Evolutionary conservation across 1,139 yeast species (phyloP), one percentile per base, ranked within the genome.

Genomic region (Geotrichum cucujoidarum): DNA sequence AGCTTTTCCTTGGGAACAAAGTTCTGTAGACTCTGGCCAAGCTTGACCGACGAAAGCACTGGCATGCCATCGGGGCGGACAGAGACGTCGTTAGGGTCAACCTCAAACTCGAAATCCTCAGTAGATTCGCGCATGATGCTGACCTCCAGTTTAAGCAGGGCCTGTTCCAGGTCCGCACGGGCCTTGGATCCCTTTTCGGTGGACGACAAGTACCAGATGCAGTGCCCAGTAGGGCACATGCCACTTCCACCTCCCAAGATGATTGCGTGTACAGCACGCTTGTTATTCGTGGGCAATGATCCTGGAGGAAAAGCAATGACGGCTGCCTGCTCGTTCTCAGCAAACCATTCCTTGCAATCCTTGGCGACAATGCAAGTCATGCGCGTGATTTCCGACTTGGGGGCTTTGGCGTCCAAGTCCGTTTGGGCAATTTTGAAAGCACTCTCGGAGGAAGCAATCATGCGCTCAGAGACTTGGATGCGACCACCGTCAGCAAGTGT

Each of bases 271-370:
- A 92, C 94, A 4, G 94, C 86, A 53, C 71, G 74, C 48, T 69
- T 70, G 63, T 90, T 90, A 49, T 75, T 69, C 1, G 86, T 75
- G 16, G 83, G 75, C 49, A 90, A 73, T 0, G 95, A 80, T 20
- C 77, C 77, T 20, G 95, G 94, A n/a, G 98, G 97, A 73, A 92
- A 92, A 1, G 89, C 95, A 16, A 90, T 95, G 39, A 89, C 75
- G 0, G 96, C 87, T 1, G 90, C 83, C 39, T 81, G 76, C 68
- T 90, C 97, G 47, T 80, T 81, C 44, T 83, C 89, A 8, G 81
- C 77, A 72, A 89, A 84, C 97, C 97, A 90, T 68, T 89, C 95
- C 48, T 76, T 76, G 69, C 97, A 90, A 56, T 84, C 86, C 60
- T 86, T 86, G 56, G 84, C 82, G 33, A 90, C 97, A 45, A 89